Conservation (phyloP, 2,329 filamentous ascomycete genomes). For the Scleromitrula shiraiana region DNA sequence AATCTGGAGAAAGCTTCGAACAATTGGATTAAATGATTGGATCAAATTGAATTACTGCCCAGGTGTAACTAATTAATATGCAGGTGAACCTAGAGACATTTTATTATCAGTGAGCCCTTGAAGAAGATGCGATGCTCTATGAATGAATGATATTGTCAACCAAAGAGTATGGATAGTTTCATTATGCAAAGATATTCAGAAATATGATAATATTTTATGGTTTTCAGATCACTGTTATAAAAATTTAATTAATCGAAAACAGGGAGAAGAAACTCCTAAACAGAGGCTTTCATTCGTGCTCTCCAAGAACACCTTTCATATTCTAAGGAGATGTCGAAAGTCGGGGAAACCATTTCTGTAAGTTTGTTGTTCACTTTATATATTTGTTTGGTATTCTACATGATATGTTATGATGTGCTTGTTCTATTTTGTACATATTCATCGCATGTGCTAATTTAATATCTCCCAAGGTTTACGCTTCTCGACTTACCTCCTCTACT, state of each 20-base stretch:
- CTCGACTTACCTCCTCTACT: slow-evolving; percentile 79
- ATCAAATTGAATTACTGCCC: too few species aligned
- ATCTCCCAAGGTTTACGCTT: slow-evolving; percentile 35
- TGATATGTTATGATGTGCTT: too few species aligned
- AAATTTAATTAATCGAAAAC: background rate
- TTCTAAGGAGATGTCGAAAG: slow-evolving; percentile 10
- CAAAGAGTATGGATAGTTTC: too few species aligned
- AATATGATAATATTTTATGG: too few species aligned
- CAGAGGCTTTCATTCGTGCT: background rate
- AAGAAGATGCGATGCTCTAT: too few species aligned
- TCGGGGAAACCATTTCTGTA: slow-evolving; percentile 10
- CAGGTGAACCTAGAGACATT: background rate
- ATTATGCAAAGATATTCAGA: too few species aligned
- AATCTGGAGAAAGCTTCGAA: background rate
- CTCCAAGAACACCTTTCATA: slow-evolving; percentile 8
- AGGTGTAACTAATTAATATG: too few species aligned
- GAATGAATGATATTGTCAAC: too few species aligned
- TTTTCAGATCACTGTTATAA: too few species aligned
- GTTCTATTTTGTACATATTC: slow-evolving; percentile 15
- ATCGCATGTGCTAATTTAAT: slow-evolving; percentile 1
- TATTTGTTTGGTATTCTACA: background rate
- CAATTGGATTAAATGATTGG: background rate
- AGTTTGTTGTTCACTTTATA: background rate
- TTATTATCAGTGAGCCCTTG: background rate
- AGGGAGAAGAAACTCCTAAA: background rate